Evolutionary conservation across 208 protist genomes (phyloP), one percentile per base, ranked within the genome.

Genomic region (Trypanosoma congolense): DNA sequence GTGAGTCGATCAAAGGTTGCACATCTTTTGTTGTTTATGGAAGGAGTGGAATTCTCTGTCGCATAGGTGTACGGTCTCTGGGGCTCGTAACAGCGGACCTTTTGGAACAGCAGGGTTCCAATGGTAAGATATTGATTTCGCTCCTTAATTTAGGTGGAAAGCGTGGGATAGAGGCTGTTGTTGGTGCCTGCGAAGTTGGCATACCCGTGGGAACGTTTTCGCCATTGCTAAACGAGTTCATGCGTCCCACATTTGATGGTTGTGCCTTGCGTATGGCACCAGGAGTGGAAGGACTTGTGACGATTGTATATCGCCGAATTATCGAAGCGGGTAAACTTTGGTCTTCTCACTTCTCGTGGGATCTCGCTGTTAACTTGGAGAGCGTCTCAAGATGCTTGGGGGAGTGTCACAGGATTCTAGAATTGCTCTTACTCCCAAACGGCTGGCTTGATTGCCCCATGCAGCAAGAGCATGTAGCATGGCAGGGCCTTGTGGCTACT

Each of bases 21-120:
- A 67, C 43, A 67, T 40, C 0, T 67, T 90, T 68, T 58, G 70
- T 61, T 43, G 62, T 86, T 5, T 90, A 90, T 51, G 78, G 72
- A 14, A 49, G 33, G 25, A 61, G 57, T 49, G 72, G 73, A 25
- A 59, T 73, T 25, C 48, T 77, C 2, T 61, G 71, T 18, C 64
- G 61, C 16, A 65, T 85, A 25, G 61, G 56, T 38, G 51, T 55
- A 26, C 55, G 14, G 4, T 25, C 56, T 4, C 19, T 64, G 24
- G 65, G 65, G 4, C 26, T 33, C 12, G 44, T 64, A 26, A 16
- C 61, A 16, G 26, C 35, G 8, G 38, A 55, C 31, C 25, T 71
- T 28, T 14, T 65, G 16, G 5, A 49, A 24, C 24, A 41, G 8
- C 36, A 41, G 2, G 26, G 40, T 10, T 29, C 21, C 18, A 36